These are phyloP conservation scores for Coleophoma eucalyptorum DNA, from an alignment of 2,329 filamentous ascomycete genomes.

Conservation along the genomic window DNA sequence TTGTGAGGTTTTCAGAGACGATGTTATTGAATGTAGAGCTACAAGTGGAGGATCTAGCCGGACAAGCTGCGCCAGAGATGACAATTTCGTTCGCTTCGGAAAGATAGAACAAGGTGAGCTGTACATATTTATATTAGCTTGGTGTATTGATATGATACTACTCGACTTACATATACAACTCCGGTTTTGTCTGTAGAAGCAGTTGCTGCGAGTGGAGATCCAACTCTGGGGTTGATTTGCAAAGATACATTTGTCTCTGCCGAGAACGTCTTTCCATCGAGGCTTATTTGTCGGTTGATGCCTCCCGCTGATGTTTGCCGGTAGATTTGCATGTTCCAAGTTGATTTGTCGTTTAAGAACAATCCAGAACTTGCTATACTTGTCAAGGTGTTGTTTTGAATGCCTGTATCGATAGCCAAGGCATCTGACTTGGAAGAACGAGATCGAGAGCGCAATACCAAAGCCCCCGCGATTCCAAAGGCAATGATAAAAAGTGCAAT, in stretches of 20 bases:
- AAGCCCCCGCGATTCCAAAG: background rate
- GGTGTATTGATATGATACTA: background rate
- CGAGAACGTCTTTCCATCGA: slow-evolving; percentile 12
- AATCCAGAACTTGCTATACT: slow-evolving; percentile 18
- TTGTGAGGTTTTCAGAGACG: slow-evolving; percentile 7
- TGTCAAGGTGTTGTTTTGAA: slow-evolving; percentile 10
- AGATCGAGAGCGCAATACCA: background rate
- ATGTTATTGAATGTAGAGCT: slow-evolving; percentile 1
- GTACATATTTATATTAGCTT: background rate
- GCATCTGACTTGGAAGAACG: no score
- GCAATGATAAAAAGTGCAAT: background rate
- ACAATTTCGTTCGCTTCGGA: slow-evolving; percentile 13
- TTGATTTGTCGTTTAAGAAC: slow-evolving; percentile 13
- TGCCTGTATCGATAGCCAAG: no score
- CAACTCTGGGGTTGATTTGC: slow-evolving; percentile 9
- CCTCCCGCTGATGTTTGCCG: slow-evolving; percentile 14
- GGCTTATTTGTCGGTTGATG: slow-evolving; percentile 13
- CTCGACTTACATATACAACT: slow-evolving; percentile 11
- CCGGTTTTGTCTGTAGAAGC: slow-evolving; percentile 13
- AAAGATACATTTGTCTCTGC: slow-evolving; percentile 9
- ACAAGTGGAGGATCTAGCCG: slow-evolving; percentile 10
- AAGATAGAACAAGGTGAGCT: slow-evolving; percentile 19
- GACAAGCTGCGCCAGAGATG: slow-evolving; percentile 15
- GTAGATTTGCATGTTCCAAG: slow-evolving; percentile 18
- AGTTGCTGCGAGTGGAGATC: slow-evolving; percentile 16